Evolutionary conservation across 768 basidiomycete genomes (phyloP), one percentile per base, ranked within the genome.

Genomic region (Lentinula raphanica): DNA sequence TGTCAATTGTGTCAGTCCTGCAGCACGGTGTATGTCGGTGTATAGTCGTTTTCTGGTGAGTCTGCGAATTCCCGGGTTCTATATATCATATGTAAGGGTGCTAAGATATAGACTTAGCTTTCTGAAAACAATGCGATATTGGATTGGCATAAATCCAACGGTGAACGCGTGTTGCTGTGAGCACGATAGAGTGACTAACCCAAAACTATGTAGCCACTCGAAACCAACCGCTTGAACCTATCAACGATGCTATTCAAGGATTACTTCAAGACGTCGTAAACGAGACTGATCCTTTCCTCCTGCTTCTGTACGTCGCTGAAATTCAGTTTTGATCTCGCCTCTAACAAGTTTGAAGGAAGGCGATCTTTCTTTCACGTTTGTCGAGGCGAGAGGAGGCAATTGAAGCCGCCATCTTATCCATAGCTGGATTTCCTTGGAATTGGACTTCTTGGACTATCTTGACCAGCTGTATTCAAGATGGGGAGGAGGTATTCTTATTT

Each of bases 371-470:
- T 55, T 85, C 84, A 45, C 86, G 92, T 12, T 74, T 95, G 49
- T 84, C 84, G 48, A 80, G 90, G 59, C 82, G 93, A 25, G 86
- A 92, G 59, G 90, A 93, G 67, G 93, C 96, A 1, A 89, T 96
- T 12, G 93, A 95, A 67, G 80, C 77, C 63, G 81, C 84, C 13
- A 75, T 97, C 17, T 72, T 84, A 32, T 94, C 93, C 12, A 86
- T 96, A 42, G 78, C 80, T 36, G 79, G 79, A 5, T 92, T 87
- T 65, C 88, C 90, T 12, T 98, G 92, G 86, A 98, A 98, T 67
- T 98, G 95, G 94, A 89, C 90, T 27, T 76, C 85, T n/a, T 98
- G 94, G 94, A 74, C 81, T 7, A 79, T 93, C 42, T 76, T 98
- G n/a, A 81, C 82, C 2, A 84, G 83, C 54, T 90, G 90, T 66